A percentile compares a stretch with the other conserved stretches of the same genome.
Evolutionary conservation across 1,284 basidiomycete species (phyloP).

Genomic region (Microstroma glucosiphilum): DNA sequence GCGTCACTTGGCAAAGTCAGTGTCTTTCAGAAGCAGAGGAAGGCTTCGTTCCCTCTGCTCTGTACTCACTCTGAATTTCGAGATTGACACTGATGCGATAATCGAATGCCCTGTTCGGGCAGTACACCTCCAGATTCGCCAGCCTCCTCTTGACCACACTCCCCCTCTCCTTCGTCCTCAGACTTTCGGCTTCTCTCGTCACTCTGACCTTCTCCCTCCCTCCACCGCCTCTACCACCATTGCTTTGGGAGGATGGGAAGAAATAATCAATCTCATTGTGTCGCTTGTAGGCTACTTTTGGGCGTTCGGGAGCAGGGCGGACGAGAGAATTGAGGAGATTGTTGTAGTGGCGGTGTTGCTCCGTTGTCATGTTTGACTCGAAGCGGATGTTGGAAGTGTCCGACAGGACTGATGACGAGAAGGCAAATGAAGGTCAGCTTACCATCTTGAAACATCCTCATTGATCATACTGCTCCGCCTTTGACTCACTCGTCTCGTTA

Average conservation of each 20-base stretch:
- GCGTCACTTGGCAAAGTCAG: not conserved
- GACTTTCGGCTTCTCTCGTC: not conserved
- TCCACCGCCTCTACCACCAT: not conserved
- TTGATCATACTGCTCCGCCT: not conserved
- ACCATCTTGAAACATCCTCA: not conserved
- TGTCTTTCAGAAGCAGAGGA: not conserved
- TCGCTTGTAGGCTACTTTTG: conserved; percentile 1
- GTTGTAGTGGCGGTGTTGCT: conserved; percentile 5
- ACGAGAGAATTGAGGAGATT: conserved; percentile 3
- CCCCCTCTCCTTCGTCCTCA: conserved; percentile 2
- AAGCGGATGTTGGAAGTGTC: conserved; percentile 5
- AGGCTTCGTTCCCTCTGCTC: not conserved
- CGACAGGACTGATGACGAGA: not conserved
- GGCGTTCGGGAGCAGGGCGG: not conserved
- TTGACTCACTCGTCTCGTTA: conserved; percentile 2
- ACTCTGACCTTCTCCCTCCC: not conserved
- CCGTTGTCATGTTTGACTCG: not conserved
- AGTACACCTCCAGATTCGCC: conserved; percentile 6
- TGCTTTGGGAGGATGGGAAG: not conserved
- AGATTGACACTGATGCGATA: conserved; percentile 1
- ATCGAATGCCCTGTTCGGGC: conserved; percentile 5
- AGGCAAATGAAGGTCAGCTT: not conserved
- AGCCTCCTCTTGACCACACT: not conserved
- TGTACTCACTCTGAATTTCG: not conserved
- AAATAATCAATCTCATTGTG: conserved; percentile 7